phyloP scores from a whole-genome alignment of 2,329 filamentous ascomycete species.

The Claviceps africana region DNA sequence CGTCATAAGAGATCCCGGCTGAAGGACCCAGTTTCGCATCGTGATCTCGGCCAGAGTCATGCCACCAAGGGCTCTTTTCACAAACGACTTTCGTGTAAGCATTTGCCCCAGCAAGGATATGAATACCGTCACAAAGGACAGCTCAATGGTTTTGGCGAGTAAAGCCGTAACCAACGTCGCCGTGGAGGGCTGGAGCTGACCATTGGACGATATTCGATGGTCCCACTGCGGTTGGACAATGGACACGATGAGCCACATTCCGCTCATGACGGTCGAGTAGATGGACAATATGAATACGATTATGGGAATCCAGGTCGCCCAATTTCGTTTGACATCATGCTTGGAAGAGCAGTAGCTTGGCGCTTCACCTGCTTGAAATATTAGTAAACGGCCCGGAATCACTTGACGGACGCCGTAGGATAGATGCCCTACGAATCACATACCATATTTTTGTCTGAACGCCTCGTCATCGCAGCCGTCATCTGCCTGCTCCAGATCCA shows the following conservation, averaged over 20 bases:
- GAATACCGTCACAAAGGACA: conserved; percentile 65
- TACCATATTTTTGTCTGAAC: conserved; percentile 20
- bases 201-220: conserved; percentile 36
- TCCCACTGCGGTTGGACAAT: conserved; percentile 50
- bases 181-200: conserved; percentile 43
- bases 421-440: conserved; percentile 4
- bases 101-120: conserved; percentile 64
- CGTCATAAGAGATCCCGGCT: conserved; percentile 59
- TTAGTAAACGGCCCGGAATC: background rate
- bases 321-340: conserved; percentile 17
- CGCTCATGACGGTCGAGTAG: conserved; percentile 51
- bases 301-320: conserved; percentile 34
- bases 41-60: conserved; percentile 64
- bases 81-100: conserved; percentile 54
- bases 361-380: conserved; percentile 10
- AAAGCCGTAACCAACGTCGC: conserved; percentile 55
- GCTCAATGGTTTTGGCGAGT: conserved; percentile 62
- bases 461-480: conserved; percentile 12
- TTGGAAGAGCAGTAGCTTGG: conserved; percentile 21
- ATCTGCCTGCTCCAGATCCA: background rate
- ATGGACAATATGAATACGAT: conserved; percentile 36
- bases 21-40: conserved; percentile 62
- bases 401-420: too few relatives aligned
- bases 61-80: conserved; percentile 46
- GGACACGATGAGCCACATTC: conserved; percentile 50